Percentiles rank a stretch among this genome's conserved stretches.
Evolutionary conservation across 179 eudicot genomes (phyloP).

Genomic region (Beta macrorhiza): DNA sequence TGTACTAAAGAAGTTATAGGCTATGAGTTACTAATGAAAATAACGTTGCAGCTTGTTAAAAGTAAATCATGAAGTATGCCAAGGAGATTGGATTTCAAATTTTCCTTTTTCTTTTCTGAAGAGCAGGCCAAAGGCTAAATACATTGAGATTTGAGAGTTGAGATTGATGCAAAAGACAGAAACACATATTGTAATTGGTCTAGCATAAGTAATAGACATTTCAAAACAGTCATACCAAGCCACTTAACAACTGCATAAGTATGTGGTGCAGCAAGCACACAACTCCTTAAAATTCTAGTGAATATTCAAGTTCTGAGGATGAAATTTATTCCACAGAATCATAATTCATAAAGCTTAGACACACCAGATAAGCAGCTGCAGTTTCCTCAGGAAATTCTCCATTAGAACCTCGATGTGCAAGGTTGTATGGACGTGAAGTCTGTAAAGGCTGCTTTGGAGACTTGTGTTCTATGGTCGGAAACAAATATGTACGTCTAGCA

Average conservation of each 20-base stretch:
- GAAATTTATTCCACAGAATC: not conserved
- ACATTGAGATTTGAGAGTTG: no score
- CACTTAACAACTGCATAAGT: not conserved
- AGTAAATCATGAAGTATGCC: not conserved
- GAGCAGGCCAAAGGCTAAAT: not conserved
- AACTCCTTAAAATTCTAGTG: not conserved
- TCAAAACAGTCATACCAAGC: not conserved
- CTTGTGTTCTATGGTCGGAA: constrained; percentile 55
- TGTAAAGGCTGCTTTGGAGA: constrained; percentile 56
- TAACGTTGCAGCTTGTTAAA: not conserved
- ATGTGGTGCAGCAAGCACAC: not conserved
- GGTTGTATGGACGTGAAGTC: constrained; percentile 68
- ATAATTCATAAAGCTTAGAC: not conserved
- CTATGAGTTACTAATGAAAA: not conserved
- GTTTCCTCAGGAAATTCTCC: constrained; percentile 93
- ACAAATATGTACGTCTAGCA: constrained; percentile 68
- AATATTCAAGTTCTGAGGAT: not conserved
- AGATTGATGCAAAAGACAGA: not conserved
- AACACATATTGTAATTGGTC: not conserved
- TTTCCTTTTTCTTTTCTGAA: not conserved
- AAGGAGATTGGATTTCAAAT: not conserved
- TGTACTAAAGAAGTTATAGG: not conserved
- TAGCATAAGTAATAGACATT: constrained; percentile 7
- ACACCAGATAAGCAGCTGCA: constrained; percentile 73
- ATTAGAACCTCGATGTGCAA: constrained; percentile 91